These are phyloP conservation scores for Nemania sp. DNA, from an alignment of 2,329 filamentous ascomycete genomes.

Conservation along the genomic window DNA sequence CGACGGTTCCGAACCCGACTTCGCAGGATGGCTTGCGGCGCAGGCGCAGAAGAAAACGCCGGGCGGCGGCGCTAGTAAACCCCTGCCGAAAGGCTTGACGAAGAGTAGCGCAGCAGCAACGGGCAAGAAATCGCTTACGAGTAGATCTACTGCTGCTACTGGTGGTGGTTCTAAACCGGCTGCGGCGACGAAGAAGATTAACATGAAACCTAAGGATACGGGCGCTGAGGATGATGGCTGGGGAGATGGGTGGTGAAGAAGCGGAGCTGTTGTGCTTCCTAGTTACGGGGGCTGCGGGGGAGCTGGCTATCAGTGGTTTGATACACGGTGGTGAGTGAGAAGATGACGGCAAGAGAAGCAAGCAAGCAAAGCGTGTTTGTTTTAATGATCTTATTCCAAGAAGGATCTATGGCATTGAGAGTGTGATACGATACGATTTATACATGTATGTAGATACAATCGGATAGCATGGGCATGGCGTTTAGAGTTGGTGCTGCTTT, in stretches of 20 bases:
- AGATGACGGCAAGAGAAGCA: too few relatives aligned
- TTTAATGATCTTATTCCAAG: too few relatives aligned
- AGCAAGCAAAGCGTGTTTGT: too few relatives aligned
- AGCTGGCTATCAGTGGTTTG: too few relatives aligned
- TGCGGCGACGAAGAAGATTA: slow-evolving; percentile 63
- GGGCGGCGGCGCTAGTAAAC: slow-evolving; percentile 49
- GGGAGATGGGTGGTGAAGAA: slow-evolving; percentile 64
- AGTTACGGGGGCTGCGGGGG: too few relatives aligned
- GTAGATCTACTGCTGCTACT: slow-evolving; percentile 32
- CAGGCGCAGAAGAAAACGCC: slow-evolving; percentile 71
- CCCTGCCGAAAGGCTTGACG: slow-evolving; percentile 79
- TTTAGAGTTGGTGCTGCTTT: too few relatives aligned
- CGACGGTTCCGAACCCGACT: slow-evolving; percentile 88
- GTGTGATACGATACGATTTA: too few relatives aligned
- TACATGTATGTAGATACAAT: too few relatives aligned
- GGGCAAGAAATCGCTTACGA: slow-evolving; percentile 43
- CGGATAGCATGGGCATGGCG: too few relatives aligned
- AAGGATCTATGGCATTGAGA: too few relatives aligned
- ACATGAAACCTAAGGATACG: slow-evolving; percentile 65
- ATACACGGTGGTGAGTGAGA: too few relatives aligned
- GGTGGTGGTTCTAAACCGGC: slow-evolving; percentile 40
- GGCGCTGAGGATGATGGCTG: slow-evolving; percentile 63
- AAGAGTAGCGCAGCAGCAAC: slow-evolving; percentile 53
- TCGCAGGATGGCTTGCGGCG: slow-evolving; percentile 91
- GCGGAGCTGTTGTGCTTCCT: too few relatives aligned